Base-by-base conservation (phyloP, 345 rosid genomes). In the Reutealis trisperma region DNA sequence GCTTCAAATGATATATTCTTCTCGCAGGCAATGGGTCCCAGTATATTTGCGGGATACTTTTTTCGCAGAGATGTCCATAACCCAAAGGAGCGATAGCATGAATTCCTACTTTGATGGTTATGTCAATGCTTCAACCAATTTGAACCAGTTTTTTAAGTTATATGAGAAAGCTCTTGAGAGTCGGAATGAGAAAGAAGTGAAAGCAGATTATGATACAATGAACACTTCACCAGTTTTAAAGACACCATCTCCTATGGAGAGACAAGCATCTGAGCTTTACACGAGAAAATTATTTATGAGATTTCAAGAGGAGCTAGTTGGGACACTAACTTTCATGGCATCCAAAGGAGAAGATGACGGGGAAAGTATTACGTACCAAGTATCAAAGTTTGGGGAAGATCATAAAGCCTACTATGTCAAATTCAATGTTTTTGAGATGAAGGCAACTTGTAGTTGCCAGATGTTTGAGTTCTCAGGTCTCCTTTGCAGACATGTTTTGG, bases 381-480 rank as follows among this genome's bases (percentile, higher is more conserved):
- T 89, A 25, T 81, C 90, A 2, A 89, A 89, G 70, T 88, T 85
- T 68, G 93, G 91, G 67, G 93, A 89, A 83, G 90, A 85, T 68
- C 85, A 82, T 77, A 88, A 72, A 77, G 85, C 87, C 49, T 79
- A 85, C 78, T 78, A 70, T 74, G 90, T 88, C n/a, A 86, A 81
- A 81, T 88, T 89, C 83, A 85, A 86, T 75, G 80, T 85, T 49
- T 65, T 88, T 72, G 89, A 84, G 83, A 89, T 88, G 93, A 88
- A 85, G 76, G 90, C 91, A 34, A 71, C 73, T 24, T 89, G 93
- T 79, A 89, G 89, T 76, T 89, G 93, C 83, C 91, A 86, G 81
- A 89, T 86, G 93, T 89, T 85, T 81, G 93, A 89, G 74, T 88
- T 85, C 83, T 88, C 93, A 14, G 93, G 93, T 55, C 82, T 89